A percentile compares a stretch with the other conserved stretches of the same genome.
Evolutionary conservation across 371 early-diverging fungal species (phyloP).

Genomic region (Mycotypha africana): DNA sequence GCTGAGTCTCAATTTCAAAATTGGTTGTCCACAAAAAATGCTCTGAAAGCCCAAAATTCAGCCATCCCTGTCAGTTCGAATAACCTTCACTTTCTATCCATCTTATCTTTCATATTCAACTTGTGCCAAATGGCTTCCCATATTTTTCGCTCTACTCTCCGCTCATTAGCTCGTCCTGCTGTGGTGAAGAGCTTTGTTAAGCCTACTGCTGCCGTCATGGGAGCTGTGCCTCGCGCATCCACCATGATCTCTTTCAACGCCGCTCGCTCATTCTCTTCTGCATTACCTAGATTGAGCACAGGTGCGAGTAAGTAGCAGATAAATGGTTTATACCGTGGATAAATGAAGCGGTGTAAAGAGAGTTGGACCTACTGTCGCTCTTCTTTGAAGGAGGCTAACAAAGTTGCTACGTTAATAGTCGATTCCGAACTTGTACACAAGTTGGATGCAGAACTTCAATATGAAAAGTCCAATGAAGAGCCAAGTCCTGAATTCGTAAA

Average conservation of each 20-base stretch:
- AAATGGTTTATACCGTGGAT: too few species aligned
- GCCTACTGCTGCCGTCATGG: slow-evolving; percentile 1
- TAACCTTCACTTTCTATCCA: background rate
- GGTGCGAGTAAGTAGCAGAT: slow-evolving; percentile 29
- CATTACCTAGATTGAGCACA: slow-evolving; percentile 24
- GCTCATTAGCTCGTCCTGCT: slow-evolving; percentile 28
- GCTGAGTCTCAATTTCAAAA: background rate
- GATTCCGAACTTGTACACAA: slow-evolving; percentile 69
- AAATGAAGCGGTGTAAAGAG: too few species aligned
- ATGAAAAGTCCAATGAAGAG: slow-evolving; percentile 70
- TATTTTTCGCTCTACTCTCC: slow-evolving; percentile 33
- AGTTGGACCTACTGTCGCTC: too few species aligned
- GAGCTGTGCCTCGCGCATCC: slow-evolving; percentile 8
- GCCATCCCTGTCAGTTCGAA: slow-evolving; percentile 14
- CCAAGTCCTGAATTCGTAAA: slow-evolving; percentile 68
- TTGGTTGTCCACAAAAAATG: background rate
- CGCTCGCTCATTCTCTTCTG: slow-evolving; percentile 22
- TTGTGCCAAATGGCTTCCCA: slow-evolving; percentile 28
- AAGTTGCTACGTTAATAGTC: too few species aligned
- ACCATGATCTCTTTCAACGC: slow-evolving; percentile 16
- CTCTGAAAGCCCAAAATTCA: background rate
- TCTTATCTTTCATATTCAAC: slow-evolving; percentile 1
- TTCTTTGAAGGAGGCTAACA: too few species aligned
- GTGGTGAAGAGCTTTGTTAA: slow-evolving; percentile 12
- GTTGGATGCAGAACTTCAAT: slow-evolving; percentile 74